These are phyloP conservation scores for Wallacemonas sp. DNA, from an alignment of 208 protist species.

Conservation along the genomic window DNA sequence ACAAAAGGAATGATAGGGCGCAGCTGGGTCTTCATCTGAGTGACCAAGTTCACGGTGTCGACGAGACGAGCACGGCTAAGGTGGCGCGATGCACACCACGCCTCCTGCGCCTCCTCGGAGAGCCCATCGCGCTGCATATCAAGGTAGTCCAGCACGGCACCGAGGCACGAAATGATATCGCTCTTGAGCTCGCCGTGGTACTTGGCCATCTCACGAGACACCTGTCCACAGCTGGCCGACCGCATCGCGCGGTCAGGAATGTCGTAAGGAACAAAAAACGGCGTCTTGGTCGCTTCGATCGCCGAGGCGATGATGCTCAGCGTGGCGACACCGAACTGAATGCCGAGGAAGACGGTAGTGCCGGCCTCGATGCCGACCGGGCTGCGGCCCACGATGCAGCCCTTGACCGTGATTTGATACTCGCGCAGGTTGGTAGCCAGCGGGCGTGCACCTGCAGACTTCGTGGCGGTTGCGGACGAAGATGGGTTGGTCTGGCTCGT, in stretches of 20 bases:
- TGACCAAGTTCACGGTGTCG: slow-evolving; percentile 60
- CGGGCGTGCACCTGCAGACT: no score
- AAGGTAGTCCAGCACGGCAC: slow-evolving; percentile 71
- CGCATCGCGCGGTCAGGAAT: slow-evolving; percentile 42
- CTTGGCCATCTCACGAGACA: slow-evolving; percentile 47
- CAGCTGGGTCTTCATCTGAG: slow-evolving; percentile 78
- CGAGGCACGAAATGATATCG: slow-evolving; percentile 60
- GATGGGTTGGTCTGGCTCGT: no score
- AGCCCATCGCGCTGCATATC: slow-evolving; percentile 72
- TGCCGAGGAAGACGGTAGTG: slow-evolving; percentile 68
- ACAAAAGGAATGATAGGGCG: slow-evolving; percentile 55
- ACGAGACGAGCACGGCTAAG: slow-evolving; percentile 65
- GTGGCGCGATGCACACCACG: slow-evolving; percentile 67
- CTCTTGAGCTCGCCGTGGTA: slow-evolving; percentile 60
- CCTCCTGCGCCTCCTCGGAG: slow-evolving; percentile 72
- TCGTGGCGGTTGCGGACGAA: no score
- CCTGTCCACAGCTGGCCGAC: slow-evolving; percentile 15
- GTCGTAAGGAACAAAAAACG: slow-evolving; percentile 72
- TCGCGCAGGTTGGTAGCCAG: slow-evolving; percentile 20
- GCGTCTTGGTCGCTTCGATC: slow-evolving; percentile 58
- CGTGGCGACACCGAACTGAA: slow-evolving; percentile 68
- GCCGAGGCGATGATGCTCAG: slow-evolving; percentile 67
- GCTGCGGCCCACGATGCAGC: slow-evolving; percentile 60
- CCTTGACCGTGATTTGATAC: slow-evolving; percentile 68
- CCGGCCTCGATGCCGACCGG: slow-evolving; percentile 58